Conservation (phyloP, 352 stramenopile genomes). For the Phytophthora ohioensis region DNA sequence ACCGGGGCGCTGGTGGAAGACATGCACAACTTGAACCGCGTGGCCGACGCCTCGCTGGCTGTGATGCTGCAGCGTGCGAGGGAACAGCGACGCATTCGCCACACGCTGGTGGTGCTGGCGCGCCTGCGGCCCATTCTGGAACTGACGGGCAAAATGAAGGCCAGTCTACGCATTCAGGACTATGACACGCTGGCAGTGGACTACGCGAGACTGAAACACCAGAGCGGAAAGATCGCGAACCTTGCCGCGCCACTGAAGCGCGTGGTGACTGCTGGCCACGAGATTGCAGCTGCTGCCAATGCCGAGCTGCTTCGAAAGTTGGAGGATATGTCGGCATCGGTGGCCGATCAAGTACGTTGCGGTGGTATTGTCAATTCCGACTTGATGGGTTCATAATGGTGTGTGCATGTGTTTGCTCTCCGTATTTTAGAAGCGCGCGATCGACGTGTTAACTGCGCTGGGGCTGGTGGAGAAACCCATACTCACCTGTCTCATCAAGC, state of each 20-base stretch:
- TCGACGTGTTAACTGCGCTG: slow-evolving; percentile 65
- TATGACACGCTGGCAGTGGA: slow-evolving; percentile 81
- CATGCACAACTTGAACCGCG: slow-evolving; percentile 65
- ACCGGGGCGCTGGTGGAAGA: slow-evolving; percentile 57
- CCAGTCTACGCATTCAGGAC: slow-evolving; percentile 64
- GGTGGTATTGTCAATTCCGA: background rate
- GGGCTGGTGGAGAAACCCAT: slow-evolving; percentile 71
- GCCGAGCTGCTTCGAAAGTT: slow-evolving; percentile 66
- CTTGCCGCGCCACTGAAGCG: slow-evolving; percentile 60
- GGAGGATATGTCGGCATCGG: slow-evolving; percentile 65
- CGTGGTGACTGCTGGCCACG: slow-evolving; percentile 64
- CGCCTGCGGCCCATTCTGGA: slow-evolving; percentile 78
- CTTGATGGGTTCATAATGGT: slow-evolving; percentile 8
- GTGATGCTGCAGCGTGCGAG: slow-evolving; percentile 82
- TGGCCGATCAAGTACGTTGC: slow-evolving; percentile 61
- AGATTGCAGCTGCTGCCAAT: slow-evolving; percentile 71
- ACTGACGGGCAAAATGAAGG: slow-evolving; percentile 81
- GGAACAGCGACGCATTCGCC: slow-evolving; percentile 79
- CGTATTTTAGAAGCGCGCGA: slow-evolving; percentile 55
- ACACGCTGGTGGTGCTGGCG: slow-evolving; percentile 74
- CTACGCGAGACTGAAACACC: slow-evolving; percentile 73
- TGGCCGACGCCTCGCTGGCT: slow-evolving; percentile 73
- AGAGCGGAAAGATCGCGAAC: slow-evolving; percentile 66
- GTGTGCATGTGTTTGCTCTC: slow-evolving; percentile 1
- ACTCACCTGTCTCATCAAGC: slow-evolving; percentile 72